Conservation (phyloP, 371 early-diverging fungal genomes). For the Syncephalis plumigaleata region DNA sequence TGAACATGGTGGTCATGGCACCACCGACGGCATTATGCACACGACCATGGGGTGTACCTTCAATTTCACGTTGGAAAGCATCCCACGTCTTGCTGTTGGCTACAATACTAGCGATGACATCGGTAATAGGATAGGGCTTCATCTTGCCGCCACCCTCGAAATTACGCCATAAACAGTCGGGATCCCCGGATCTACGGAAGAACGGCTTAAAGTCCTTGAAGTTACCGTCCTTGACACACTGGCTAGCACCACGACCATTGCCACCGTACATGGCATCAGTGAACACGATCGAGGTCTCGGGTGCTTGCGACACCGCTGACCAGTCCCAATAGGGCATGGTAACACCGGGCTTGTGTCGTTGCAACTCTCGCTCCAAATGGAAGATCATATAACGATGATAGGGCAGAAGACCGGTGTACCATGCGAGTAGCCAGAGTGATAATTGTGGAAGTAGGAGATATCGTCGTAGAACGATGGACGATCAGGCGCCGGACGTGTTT, state of each 20-base stretch:
- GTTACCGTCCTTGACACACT: conserved; percentile 10
- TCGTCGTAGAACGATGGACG: neutral
- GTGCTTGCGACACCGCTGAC: conserved; percentile 9
- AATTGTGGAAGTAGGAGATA: neutral
- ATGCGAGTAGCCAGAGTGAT: conserved; percentile 2
- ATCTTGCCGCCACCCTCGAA: conserved; percentile 3
- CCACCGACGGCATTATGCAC: conserved; percentile 26
- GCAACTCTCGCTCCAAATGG: conserved; percentile 14
- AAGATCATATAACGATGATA: conserved; percentile 20
- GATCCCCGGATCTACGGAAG: neutral
- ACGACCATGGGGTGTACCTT: conserved; percentile 21
- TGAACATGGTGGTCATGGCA: neutral
- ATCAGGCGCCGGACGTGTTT: too few relatives aligned
- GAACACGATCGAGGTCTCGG: conserved; percentile 5
- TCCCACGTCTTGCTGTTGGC: conserved; percentile 11
- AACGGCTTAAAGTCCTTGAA: conserved; percentile 1
- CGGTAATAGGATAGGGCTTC: neutral
- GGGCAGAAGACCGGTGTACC: conserved; percentile 13
- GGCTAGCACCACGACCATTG: conserved; percentile 5
- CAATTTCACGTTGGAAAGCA: conserved; percentile 17
- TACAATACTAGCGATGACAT: conserved; percentile 12
- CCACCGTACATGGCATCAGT: conserved; percentile 4
- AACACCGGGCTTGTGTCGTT: conserved; percentile 16
- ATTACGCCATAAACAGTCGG: conserved; percentile 11
- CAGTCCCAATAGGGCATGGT: conserved; percentile 36